Base-by-base conservation (phyloP, 2,329 filamentous ascomycete genomes). In the Fusarium stilboides region DNA sequence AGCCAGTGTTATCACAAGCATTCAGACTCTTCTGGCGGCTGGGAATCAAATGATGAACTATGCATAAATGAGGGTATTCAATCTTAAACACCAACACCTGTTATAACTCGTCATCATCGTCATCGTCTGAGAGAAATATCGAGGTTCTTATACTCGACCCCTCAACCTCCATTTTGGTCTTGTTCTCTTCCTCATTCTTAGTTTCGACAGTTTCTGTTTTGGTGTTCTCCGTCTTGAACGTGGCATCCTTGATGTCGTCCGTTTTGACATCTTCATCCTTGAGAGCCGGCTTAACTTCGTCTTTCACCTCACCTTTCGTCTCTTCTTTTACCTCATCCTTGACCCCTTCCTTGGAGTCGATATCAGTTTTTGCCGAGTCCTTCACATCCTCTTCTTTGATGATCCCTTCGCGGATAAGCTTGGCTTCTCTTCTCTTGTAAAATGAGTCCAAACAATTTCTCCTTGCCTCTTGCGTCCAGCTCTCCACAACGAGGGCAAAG, bases 401-500 rank as follows among this genome's bases (percentile, higher is more conserved):
- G 5, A 71, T 51, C 8, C 64, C 70, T 44, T 76, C 75, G 24
- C 73, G 77, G 39, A 78, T 75, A 40, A 89, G 55, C 70, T 82
- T 82, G 62, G 86, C 85, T 75, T 89, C 86, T 68, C 94, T 85
- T 71, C 84, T 85, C 66, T 84, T 81, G 82, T 98, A 98, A 79
- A 97, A 98, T 5, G 82, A 83, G 58, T 97, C 92, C 26, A 98
- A 82, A 78, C 89, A 94, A 70, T 91, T 89, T 65, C 92, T 86
- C 74, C 95, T 83, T 80, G 96, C 87, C 75, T 92, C 92, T 77
- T 95, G 92, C 45, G 92, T 97, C 93, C 94, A 97, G 15, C 90
- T 88, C 79, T 98, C 96, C 5, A 98, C 94, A 15, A 94, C 89
- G 37, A 98, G 82, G 5, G 94, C 96, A 84, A 98, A 98, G 65